Evolutionary conservation across 2,329 filamentous ascomycete genomes (phyloP).

Genomic region (Gyromitra esculenta): DNA sequence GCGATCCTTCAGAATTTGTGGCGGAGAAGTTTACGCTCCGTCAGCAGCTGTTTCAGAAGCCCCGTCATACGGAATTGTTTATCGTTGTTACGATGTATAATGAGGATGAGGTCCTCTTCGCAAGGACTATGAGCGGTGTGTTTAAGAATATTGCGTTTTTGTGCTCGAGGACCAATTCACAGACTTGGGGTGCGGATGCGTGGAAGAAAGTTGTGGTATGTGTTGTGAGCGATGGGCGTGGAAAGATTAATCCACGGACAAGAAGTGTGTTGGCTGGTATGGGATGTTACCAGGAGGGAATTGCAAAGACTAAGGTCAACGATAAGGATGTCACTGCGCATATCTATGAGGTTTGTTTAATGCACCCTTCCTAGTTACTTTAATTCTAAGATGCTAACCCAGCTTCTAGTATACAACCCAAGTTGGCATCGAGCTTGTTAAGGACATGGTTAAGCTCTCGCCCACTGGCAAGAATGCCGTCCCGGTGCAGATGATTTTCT

Average conservation of each 20-base stretch:
- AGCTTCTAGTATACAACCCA: conserved; percentile 75
- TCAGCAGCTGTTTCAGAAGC: conserved; percentile 74
- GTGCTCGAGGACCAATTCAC: conserved; percentile 90
- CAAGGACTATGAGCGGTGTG: conserved; percentile 93
- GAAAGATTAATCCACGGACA: conserved; percentile 93
- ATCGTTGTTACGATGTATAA: conserved; percentile 89
- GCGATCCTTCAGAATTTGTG: conserved; percentile 74
- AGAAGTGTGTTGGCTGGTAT: conserved; percentile 88
- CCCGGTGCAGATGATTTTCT: conserved; percentile 96
- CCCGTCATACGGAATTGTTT: conserved; percentile 75
- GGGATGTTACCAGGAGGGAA: conserved; percentile 97
- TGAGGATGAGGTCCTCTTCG: conserved; percentile 95
- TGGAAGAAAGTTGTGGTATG: conserved; percentile 99
- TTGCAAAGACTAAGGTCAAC: conserved; percentile 98
- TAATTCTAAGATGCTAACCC: conserved; percentile 21
- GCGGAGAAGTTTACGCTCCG: conserved; percentile 74
- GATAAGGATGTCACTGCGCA: conserved; percentile 95
- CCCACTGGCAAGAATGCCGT: conserved; percentile 73
- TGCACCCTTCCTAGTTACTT: not conserved
- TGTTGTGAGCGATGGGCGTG: conserved; percentile 94
- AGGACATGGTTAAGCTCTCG: conserved; percentile 83
- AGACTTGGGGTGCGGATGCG: conserved; percentile 97
- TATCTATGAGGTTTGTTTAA: conserved; percentile 75
- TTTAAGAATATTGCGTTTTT: conserved; percentile 99
- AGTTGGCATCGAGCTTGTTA: conserved; percentile 80